Evolutionary conservation across 345 rosid species (phyloP).

Genomic region (Acer negundo): DNA sequence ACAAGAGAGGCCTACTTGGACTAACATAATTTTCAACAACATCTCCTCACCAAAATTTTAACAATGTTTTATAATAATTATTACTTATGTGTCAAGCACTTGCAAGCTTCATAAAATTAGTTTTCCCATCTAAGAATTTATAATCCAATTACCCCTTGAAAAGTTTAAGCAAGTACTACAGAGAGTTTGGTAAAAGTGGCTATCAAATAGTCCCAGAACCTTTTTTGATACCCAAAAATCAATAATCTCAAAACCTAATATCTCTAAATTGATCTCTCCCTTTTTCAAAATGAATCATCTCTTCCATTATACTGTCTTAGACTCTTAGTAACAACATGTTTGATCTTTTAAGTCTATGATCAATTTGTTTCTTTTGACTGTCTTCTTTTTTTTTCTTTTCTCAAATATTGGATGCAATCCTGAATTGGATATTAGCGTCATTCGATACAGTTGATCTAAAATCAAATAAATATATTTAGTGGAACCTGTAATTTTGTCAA

Average conservation of each 20-base stretch:
- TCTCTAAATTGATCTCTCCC: not conserved
- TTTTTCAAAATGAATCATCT: not conserved
- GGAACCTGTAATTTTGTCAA: not conserved
- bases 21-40: not conserved
- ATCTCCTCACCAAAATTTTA: not conserved
- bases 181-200: not conserved
- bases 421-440: not conserved
- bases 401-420: not conserved
- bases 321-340: too few relatives aligned
- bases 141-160: not conserved
- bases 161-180: not conserved
- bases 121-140: too few relatives aligned
- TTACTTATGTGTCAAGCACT: not conserved
- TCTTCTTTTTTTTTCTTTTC: not conserved
- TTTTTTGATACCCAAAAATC: not conserved
- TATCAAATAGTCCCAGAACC: not conserved
- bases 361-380: not conserved
- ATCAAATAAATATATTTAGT: not conserved
- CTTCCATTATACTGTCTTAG: not conserved
- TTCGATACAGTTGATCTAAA: not conserved
- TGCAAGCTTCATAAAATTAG: not conserved
- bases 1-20: not conserved
- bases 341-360: not conserved
- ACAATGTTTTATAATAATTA: not conserved
- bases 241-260: not conserved